A percentile compares a stretch with the other conserved stretches of the same genome.
phyloP scores from a whole-genome alignment of 176 grass and related monocot genomes.

The Oryza nivara region DNA sequence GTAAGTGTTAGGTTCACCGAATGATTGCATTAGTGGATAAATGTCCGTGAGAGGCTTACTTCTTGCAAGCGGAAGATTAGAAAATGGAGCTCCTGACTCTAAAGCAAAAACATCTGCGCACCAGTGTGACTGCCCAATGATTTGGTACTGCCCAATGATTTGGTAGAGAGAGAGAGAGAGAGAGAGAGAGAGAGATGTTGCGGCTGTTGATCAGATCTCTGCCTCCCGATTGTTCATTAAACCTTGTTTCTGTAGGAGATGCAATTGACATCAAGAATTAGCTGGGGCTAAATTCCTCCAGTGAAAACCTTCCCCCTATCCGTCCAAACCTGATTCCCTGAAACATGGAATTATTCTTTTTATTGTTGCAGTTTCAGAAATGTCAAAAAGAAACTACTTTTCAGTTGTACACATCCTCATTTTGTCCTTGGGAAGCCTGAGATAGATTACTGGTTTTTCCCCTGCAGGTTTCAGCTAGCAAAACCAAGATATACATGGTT shows the following conservation, averaged over 20 bases:
- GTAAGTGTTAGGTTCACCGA: background rate
- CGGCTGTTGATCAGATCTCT: background rate
- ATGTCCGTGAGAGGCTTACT: constrained; percentile 8
- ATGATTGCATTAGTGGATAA: constrained; percentile 12
- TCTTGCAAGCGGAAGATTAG: background rate
- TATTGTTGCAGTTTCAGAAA: background rate
- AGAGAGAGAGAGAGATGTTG: background rate
- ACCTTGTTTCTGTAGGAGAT: background rate
- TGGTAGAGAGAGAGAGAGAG: no score
- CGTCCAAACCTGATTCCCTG: background rate
- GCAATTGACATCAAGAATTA: background rate
- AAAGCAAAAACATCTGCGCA: background rate
- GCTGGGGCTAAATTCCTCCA: background rate
- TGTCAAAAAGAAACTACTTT: background rate
- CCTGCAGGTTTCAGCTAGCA: constrained; percentile 85
- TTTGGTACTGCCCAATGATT: background rate
- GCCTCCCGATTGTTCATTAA: background rate
- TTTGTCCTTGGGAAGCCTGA: background rate
- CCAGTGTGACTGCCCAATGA: background rate
- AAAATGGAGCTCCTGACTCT: constrained; percentile 17
- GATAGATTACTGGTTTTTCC: background rate
- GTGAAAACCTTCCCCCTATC: background rate
- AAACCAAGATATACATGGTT: constrained; percentile 96
- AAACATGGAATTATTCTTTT: background rate
- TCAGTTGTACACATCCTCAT: background rate